Evolutionary conservation across 257 asterid species (phyloP), one percentile per base, ranked within the genome.

Genomic region (Lithospermum erythrorhizon): DNA sequence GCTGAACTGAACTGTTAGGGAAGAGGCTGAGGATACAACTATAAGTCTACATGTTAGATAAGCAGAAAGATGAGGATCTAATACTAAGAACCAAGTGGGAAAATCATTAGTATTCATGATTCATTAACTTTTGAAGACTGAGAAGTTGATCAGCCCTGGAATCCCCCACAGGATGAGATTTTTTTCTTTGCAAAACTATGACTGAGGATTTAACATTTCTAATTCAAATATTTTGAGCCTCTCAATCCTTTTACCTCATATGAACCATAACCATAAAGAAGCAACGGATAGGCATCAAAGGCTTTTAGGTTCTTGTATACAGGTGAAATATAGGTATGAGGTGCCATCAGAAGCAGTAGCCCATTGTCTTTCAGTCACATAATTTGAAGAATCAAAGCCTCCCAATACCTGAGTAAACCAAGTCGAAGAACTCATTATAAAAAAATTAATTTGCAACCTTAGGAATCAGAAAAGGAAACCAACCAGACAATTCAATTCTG

Each of bases 181-280:
- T 27, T 27, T 5, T 27, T 5, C 6, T 27, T 27, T 3, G 32
- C 1, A 18, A 52, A 52, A 52, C 23, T 18, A n/a, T 52, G 0
- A 18, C n/a, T n/a, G n/a, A n/a, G 56, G 13, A 20, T 3, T n/a
- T 20, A 52, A 3, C 13, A n/a, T 17, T 52, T n/a, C 16, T n/a
- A 20, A 17, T 17, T 4, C 56, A 52, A 52, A 18, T 60, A 32
- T 22, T 17, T n/a, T 20, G 22, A 32, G 2, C 6, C 24, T 29
- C 62, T 54, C 58, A 52, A 10, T 60, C 69, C 63, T 27, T 66
- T 70, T 81, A 88, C 98, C 98, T 88, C 96, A 68, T 91, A 91
- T 60, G 98, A 84, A 72, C 98, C 98, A 74, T 91, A 91, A 61
- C 96, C 98, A 68, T 86, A 91, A 52, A 88, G 95, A 72, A 86